Conservation (phyloP, 371 early-diverging fungal species). For the Capillidium heterosporum region DNA sequence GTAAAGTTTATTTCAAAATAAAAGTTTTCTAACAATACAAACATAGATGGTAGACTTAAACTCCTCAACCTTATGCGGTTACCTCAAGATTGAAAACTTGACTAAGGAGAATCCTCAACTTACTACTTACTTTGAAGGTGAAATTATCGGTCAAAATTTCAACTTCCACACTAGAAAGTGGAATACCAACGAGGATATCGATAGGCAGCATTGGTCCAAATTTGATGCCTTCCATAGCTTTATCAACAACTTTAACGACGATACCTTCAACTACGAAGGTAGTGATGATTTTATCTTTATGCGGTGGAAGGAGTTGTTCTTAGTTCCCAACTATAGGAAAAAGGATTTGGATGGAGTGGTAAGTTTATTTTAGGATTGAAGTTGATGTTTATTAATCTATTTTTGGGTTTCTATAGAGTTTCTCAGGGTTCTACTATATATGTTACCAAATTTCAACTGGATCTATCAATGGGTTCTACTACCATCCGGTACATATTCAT, state of each 20-base stretch:
- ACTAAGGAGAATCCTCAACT: constrained; percentile 61
- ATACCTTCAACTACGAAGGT: no score
- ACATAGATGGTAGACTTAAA: constrained; percentile 65
- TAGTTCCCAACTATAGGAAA: constrained; percentile 86
- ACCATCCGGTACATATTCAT: no score
- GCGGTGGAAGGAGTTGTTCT: constrained; percentile 94
- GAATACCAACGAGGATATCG: constrained; percentile 61
- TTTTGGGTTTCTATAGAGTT: no score
- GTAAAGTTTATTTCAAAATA: no score
- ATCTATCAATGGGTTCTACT: constrained; percentile 74
- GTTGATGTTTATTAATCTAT: no score
- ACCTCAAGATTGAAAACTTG: constrained; percentile 59
- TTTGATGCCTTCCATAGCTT: no score
- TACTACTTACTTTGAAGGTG: constrained; percentile 71
- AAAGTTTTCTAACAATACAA: no score
- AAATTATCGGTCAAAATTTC: constrained; percentile 60
- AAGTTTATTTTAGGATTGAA: no score
- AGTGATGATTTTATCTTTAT: constrained; percentile 69
- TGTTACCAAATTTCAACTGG: constrained; percentile 62
- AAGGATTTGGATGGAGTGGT: constrained; percentile 54
- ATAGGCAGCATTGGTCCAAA: constrained; percentile 70
- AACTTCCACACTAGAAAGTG: constrained; percentile 70
- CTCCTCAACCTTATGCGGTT: constrained; percentile 53
- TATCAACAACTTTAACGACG: no score
- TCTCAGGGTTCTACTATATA: constrained; percentile 92